phyloP scores from a whole-genome alignment of 2,329 filamentous ascomycete species.

The Curvularia hawaiiensis region DNA sequence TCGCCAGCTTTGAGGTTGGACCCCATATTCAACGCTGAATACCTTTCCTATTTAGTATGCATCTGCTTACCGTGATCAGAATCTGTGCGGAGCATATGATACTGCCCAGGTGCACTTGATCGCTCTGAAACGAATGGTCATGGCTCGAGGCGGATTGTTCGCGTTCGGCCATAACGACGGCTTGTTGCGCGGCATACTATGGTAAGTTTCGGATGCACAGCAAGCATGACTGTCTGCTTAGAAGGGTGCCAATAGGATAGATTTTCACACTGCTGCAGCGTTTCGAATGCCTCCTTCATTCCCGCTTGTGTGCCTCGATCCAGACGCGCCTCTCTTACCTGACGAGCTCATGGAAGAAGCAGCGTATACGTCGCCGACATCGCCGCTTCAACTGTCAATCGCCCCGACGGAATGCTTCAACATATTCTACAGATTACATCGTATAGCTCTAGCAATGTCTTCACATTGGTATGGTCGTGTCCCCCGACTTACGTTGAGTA shows the following conservation, averaged over 20 bases:
- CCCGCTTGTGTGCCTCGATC: slow-evolving; percentile 23
- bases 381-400: slow-evolving; percentile 27
- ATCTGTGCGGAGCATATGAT: slow-evolving; percentile 33
- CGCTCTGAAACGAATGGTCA: slow-evolving; percentile 30
- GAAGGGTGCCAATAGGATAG: slow-evolving; percentile 23
- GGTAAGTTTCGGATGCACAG: slow-evolving; percentile 15
- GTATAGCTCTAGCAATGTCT: slow-evolving; percentile 28
- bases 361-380: slow-evolving; percentile 29
- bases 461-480: slow-evolving; percentile 22
- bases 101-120: slow-evolving; percentile 24
- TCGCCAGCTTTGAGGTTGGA: slow-evolving; percentile 35
- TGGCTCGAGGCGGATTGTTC: slow-evolving; percentile 27
- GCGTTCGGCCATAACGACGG: slow-evolving; percentile 34
- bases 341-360: slow-evolving; percentile 28
- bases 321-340: slow-evolving; percentile 24
- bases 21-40: background rate
- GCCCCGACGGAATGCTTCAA: slow-evolving; percentile 32
- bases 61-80: slow-evolving; percentile 16
- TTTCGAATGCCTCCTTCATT: slow-evolving; percentile 28
- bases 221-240: background rate
- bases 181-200: slow-evolving; percentile 30
- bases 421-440: slow-evolving; percentile 34
- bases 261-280: slow-evolving; percentile 32
- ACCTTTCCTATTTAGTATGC: background rate
- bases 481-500: slow-evolving; percentile 22